Conservation (phyloP, 2,329 filamentous ascomycete species). For the Cladosporium sp. region DNA sequence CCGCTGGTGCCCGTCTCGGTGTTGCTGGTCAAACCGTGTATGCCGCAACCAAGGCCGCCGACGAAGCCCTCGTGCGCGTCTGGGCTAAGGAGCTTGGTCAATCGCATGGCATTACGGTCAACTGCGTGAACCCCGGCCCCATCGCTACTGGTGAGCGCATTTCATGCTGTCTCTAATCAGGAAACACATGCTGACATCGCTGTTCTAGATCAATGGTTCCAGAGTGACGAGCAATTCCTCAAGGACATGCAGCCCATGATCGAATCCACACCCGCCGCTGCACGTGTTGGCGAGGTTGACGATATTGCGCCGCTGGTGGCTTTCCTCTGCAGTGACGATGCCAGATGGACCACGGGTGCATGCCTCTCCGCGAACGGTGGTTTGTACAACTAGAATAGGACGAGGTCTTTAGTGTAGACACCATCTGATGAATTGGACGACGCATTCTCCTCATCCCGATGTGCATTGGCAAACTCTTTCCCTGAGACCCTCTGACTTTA, state of each 20-base stretch:
- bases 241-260: conserved; percentile 26
- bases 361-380: conserved; percentile 79
- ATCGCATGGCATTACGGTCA: conserved; percentile 52
- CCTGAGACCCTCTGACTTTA: too few species aligned
- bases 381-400: conserved; percentile 45
- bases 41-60: conserved; percentile 61
- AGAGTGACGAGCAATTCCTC: not conserved
- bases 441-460: too few species aligned
- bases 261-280: conserved; percentile 28
- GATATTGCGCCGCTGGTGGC: conserved; percentile 67
- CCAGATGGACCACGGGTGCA: conserved; percentile 69
- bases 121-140: conserved; percentile 62
- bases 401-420: too few species aligned
- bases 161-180: not conserved
- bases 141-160: conserved; percentile 54
- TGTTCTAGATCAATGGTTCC: conserved; percentile 19
- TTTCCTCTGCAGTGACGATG: conserved; percentile 69
- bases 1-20: conserved; percentile 54
- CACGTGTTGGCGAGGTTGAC: conserved; percentile 28
- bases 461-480: too few species aligned
- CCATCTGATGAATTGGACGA: too few species aligned
- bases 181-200: not conserved
- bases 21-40: conserved; percentile 58
- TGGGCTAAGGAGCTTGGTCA: conserved; percentile 62
- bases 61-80: conserved; percentile 64